Percentiles rank a stretch among this genome's conserved stretches.
Evolutionary conservation across 2,329 filamentous ascomycete species (phyloP).

Genomic region (Penicillium rolfsii): DNA sequence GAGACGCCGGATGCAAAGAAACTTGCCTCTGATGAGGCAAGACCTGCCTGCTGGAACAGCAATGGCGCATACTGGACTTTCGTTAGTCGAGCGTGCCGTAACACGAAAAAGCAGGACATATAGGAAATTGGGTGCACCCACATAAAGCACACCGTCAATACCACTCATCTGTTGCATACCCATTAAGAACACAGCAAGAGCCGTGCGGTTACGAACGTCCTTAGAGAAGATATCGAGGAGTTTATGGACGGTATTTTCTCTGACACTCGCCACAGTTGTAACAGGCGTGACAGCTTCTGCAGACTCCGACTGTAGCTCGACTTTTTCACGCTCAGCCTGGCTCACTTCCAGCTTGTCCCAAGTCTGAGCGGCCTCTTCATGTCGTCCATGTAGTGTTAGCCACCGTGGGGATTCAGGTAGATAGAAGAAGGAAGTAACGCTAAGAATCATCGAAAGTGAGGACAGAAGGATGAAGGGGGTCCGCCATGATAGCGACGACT

Average conservation of each 20-base stretch:
- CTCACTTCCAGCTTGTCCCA: constrained; percentile 51
- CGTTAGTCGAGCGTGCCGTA: not conserved
- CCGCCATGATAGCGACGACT: constrained; percentile 58
- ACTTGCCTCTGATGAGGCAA: constrained; percentile 56
- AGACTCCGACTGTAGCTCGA: constrained; percentile 42
- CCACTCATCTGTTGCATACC: constrained; percentile 64
- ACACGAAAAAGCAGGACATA: not conserved
- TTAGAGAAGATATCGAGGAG: constrained; percentile 41
- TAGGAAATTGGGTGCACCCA: constrained; percentile 36
- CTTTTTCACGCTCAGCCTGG: constrained; percentile 53
- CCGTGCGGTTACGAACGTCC: constrained; percentile 53
- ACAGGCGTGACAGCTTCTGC: constrained; percentile 12
- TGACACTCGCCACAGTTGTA: constrained; percentile 6
- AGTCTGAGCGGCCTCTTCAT: constrained; percentile 50
- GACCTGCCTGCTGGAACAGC: constrained; percentile 63
- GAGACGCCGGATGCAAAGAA: constrained; percentile 66
- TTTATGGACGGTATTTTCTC: constrained; percentile 24
- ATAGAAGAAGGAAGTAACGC: constrained; percentile 42
- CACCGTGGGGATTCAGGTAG: constrained; percentile 63
- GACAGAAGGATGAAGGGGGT: constrained; percentile 58
- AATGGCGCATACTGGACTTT: constrained; percentile 59
- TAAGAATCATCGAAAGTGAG: constrained; percentile 46
- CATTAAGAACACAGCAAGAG: constrained; percentile 60
- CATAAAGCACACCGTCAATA: constrained; percentile 66
- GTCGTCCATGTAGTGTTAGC: constrained; percentile 55